Evolutionary conservation across 2,329 filamentous ascomycete genomes (phyloP), one percentile per base, ranked within the genome.

Genomic region (Shiraia sp.): DNA sequence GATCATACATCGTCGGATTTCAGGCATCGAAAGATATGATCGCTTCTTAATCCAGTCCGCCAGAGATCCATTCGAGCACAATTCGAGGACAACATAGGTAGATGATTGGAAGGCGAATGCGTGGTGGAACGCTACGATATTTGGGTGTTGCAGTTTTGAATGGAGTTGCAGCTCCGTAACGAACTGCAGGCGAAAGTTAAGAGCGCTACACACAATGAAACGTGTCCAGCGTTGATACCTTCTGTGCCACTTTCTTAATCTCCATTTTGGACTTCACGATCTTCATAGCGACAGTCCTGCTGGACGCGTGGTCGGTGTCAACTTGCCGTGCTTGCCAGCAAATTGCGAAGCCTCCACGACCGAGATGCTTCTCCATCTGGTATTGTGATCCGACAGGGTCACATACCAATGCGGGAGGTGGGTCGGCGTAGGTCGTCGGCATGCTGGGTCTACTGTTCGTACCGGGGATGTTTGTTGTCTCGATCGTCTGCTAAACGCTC

Each of bases 21-120:
- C 93, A 1, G 93, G 90, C 68, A 97, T 87, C 12, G 90, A 96
- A 43, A 99, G 77, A 40, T 87, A 90, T 66, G 88, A 93, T 57
- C 93, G 81, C 61, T 88, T 88, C 74, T 95, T 95, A 50, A 97
- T 89, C 85, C 96, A 95, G 66, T 97, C 93, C 83, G 96, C 96
- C 13, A 99, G 81, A 15, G 91, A 96, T 32, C 93, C 93, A 65
- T 97, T 97, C 38, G 89, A 86, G 69, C 93, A 99, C 32, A 99
- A 76, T 68, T 99, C 92, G 17, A 99, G 79, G 32, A 97, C 88
- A 34, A 99, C 87, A 61, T 95, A 99, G 43, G 93, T 97, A 68
- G 86, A 91, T 51, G 82, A 84, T 53, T 90, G 80, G 69, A 91
- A 95, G 10, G 91, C 87, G 66, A 99, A 99, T 24, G 93, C 93